A percentile compares a stretch with the other conserved stretches of the same genome.
Conservation (phyloP, 495 filamentous ascomycete genomes). For the Penicillium antarcticum region DNA sequence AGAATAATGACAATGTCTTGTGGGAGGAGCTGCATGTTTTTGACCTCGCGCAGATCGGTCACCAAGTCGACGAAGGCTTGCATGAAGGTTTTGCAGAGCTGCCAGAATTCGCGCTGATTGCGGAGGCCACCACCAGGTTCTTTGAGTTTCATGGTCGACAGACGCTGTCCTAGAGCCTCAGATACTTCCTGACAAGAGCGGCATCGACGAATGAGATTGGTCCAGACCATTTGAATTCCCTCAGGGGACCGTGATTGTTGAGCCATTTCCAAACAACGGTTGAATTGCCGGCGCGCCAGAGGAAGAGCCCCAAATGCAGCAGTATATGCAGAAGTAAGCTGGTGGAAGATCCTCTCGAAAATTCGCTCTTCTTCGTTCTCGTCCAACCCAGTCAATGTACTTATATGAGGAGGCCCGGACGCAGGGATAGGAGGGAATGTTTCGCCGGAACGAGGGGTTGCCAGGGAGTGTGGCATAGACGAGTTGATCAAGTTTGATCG, state of each 20-base stretch:
- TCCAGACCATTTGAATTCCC: constrained; percentile 63
- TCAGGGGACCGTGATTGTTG: constrained; percentile 44
- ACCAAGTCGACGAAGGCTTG: constrained; percentile 72
- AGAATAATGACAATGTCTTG: constrained; percentile 66
- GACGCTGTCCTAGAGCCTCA: constrained; percentile 61
- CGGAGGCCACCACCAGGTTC: constrained; percentile 67
- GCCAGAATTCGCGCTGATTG: constrained; percentile 78
- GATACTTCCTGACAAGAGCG: constrained; percentile 61
- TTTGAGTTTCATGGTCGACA: constrained; percentile 79
- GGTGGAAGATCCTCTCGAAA: constrained; percentile 77
- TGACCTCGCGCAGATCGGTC: constrained; percentile 65
- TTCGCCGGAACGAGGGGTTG: constrained; percentile 75
- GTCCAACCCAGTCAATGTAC: constrained; percentile 52
- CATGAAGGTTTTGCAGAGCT: constrained; percentile 72
- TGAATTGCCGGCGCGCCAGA: constrained; percentile 59
- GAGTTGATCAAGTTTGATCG: constrained; percentile 46
- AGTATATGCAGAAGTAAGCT: constrained; percentile 64
- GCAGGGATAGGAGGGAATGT: constrained; percentile 63
- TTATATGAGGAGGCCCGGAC: constrained; percentile 36
- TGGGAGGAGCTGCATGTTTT: constrained; percentile 60
- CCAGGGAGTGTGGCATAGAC: constrained; percentile 45
- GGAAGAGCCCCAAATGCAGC: constrained; percentile 65
- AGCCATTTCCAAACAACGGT: constrained; percentile 43
- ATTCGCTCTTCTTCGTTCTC: constrained; percentile 72
- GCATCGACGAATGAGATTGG: constrained; percentile 62